These are phyloP conservation scores for Kalmusia sp. DNA, from an alignment of 2,329 filamentous ascomycete genomes.

Conservation along the genomic window DNA sequence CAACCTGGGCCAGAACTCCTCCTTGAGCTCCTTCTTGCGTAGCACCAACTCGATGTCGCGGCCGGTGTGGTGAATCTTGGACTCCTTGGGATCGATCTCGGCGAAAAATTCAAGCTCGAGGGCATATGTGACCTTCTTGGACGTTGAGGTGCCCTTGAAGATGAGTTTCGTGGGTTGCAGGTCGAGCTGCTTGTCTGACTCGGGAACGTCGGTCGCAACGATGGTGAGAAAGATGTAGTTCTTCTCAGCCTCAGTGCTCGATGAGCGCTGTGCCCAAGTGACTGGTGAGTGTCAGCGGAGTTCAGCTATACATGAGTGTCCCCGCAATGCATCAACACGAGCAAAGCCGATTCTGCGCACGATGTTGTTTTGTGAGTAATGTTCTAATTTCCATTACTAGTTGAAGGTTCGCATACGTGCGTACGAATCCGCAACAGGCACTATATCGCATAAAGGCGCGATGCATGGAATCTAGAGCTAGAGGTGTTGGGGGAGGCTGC, in stretches of 20 bases:
- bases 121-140: conserved; percentile 85
- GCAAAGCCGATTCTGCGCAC: background rate
- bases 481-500: conserved; percentile 29
- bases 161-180: conserved; percentile 77
- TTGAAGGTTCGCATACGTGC: background rate
- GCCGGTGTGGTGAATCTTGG: conserved; percentile 85
- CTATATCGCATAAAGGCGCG: background rate
- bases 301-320: background rate
- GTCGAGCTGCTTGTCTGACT: conserved; percentile 79
- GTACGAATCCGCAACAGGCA: background rate
- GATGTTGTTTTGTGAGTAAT: background rate
- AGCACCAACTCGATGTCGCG: conserved; percentile 91
- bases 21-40: conserved; percentile 94
- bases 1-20: conserved; percentile 94
- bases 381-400: background rate
- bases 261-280: conserved; percentile 97
- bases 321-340: background rate
- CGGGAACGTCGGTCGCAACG: conserved; percentile 82
- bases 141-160: conserved; percentile 83
- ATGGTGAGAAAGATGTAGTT: conserved; percentile 97
- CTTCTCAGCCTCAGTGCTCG: conserved; percentile 76
- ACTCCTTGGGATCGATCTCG: conserved; percentile 86
- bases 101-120: conserved; percentile 86
- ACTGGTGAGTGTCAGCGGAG: conserved; percentile 63
- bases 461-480: background rate